Evolutionary conservation across 2,329 filamentous ascomycete genomes (phyloP), one percentile per base, ranked within the genome.

Genomic region (Colletotrichum tamarilloi): DNA sequence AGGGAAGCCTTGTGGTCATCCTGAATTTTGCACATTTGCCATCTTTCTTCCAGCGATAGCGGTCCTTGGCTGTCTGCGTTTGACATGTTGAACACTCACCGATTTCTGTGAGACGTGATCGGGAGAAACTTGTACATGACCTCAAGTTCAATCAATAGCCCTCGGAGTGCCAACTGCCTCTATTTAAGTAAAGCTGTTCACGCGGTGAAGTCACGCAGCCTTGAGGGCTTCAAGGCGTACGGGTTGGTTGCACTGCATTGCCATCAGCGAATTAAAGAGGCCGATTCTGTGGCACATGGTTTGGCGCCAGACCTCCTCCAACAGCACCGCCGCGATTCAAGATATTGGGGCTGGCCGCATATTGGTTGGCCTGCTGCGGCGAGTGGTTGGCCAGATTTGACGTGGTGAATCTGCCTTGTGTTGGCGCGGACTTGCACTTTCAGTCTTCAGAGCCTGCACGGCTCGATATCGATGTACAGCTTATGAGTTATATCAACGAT

Each of bases 1-100:
- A 72, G 52, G 1, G 19, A 60, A 8, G 30, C 9, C 53, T 71
- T 71, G 12, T 60, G 62, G 16, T 71, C 68, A 19, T 71, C 68
- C 26, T 71, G 53, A 5, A 6, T 7, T n/a, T 52, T 53, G 42
- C 46, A 63, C 3, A 53, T 7, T 16, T 7, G 22, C 60, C 60
- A 63, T n/a, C 46, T 32, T 12, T 63, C 46, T 4, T 63, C 6
- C 28, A 63, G n/a, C 26, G 28, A 32, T 1, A 26, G 9, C 28
- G 22, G 24, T 3, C 19, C 26, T 52, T 6, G 1, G 11, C 26
- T 46, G 26, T 4, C 12, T 24, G 32, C 12, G n/a, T 19, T 19
- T 2, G 60, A 24, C 60, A 63, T 63, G n/a, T 53, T 32, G 19
- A 12, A 19, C 14, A 42, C 38, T 8, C 16, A 1, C 14, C 16